Evolutionary conservation across 1,284 basidiomycete species (phyloP), one percentile per base, ranked within the genome.

Genomic region (Ceratobasidium sp.): DNA sequence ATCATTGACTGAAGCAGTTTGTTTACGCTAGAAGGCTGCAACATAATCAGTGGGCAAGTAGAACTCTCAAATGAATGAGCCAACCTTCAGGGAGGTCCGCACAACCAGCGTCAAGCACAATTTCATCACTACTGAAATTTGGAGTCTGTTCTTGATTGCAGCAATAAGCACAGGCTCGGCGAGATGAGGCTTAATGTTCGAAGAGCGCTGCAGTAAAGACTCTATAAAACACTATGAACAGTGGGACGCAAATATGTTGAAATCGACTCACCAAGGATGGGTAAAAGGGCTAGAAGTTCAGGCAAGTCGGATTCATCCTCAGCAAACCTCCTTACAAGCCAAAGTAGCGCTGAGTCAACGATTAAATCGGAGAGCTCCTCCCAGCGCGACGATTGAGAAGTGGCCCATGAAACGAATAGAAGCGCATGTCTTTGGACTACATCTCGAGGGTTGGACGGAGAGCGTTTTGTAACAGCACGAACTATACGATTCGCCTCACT

Each of bases 151-250:
- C 76, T 90, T 90, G 44, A 93, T 82, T 1, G 88, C 84, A 0
- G 88, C 87, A 6, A 86, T 86, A 43, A 97, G 78, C 28, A 95
- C 82, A 0, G 93, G 90, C 74, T 98, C 96, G 0, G 88, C 89
- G 7, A 91, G 80, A 76, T 91, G 87, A 0, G 85, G 76, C 75
- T 90, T 91, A 44, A 89, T 80, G 52, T 76, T 55, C 9, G 64
- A 32, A n/a, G 69, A 44, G 13, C 59, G 54, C 2, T 41, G 16
- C 11, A 78, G 32, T 9, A 78, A n/a, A 13, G 28, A 49, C 77
- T 75, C 52, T 46, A 26, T 9, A 28, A 26, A 58, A 14, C 18
- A 7, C 23, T 46, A n/a, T 61, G 18, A 52, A 59, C 57, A 50
- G 58, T 23, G 11, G 28, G 23, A 43, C 13, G 11, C 21, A 28